These are phyloP conservation scores for Coix lacrymajobi DNA, from an alignment of 176 grass and related monocot species.

Conservation along the genomic window DNA sequence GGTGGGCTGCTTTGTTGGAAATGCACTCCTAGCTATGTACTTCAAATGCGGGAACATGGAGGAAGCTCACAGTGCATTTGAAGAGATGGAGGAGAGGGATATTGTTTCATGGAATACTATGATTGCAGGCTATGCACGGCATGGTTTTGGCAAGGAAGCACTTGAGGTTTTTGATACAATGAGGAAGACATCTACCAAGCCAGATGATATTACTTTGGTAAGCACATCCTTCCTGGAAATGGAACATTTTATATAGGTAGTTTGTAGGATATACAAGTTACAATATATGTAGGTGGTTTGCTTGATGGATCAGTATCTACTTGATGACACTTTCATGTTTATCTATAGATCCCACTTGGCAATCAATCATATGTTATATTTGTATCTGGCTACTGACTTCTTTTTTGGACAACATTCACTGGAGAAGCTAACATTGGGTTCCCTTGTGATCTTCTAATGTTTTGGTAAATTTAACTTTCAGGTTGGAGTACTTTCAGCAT, in stretches of 20 bases:
- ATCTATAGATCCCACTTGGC: background rate
- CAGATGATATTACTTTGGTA: slow-evolving; percentile 90
- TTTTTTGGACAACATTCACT: background rate
- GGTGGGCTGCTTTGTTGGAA: slow-evolving; percentile 78
- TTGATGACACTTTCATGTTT: background rate
- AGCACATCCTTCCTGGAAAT: slow-evolving; percentile 8
- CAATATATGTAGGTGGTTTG: background rate
- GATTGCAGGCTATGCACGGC: slow-evolving; percentile 76
- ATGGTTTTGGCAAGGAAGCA: slow-evolving; percentile 76
- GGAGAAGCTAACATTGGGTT: background rate
- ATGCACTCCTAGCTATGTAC: slow-evolving; percentile 88
- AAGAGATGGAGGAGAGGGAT: slow-evolving; percentile 83
- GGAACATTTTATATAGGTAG: background rate
- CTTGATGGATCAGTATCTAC: background rate
- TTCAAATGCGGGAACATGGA: slow-evolving; percentile 87
- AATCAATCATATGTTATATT: background rate
- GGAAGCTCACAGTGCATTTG: slow-evolving; percentile 63
- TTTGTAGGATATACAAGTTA: background rate
- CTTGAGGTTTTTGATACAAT: slow-evolving; percentile 64
- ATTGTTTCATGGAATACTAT: slow-evolving; percentile 92
- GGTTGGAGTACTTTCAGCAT: slow-evolving; percentile 87
- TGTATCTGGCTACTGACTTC: background rate
- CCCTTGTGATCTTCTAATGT: background rate
- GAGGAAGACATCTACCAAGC: slow-evolving; percentile 53
- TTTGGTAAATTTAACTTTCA: slow-evolving; percentile 36